Conservation (phyloP, 2,329 filamentous ascomycete species). For the Exophiala bonariae region DNA sequence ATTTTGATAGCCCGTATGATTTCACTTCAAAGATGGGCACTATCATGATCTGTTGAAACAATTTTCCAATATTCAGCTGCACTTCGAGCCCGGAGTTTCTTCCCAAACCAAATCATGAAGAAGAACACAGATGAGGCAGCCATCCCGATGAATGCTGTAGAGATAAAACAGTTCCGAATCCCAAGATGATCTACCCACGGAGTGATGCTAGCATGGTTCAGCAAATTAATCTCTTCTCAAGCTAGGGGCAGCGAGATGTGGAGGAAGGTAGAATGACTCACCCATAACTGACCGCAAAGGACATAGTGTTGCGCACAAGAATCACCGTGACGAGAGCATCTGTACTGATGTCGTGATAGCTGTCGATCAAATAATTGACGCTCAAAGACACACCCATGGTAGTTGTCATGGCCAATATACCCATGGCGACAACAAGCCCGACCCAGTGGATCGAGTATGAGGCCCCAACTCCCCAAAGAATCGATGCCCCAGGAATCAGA, state of each 20-base stretch:
- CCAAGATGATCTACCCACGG: conserved; percentile 46
- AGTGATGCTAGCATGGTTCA: conserved; percentile 38
- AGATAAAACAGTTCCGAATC: conserved; percentile 40
- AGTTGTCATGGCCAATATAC: conserved; percentile 46
- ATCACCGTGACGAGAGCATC: conserved; percentile 54
- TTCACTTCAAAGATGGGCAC: no score
- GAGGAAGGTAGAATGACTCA: conserved; percentile 18
- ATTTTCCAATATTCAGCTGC: conserved; percentile 40
- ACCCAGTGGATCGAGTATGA: conserved; percentile 51
- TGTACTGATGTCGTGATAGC: conserved; percentile 49
- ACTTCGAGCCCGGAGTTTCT: conserved; percentile 35
- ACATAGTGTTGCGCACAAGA: conserved; percentile 51
- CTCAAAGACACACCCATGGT: conserved; percentile 46
- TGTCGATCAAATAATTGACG: conserved; percentile 51
- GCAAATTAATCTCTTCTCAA: background rate
- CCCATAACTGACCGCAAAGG: conserved; percentile 52
- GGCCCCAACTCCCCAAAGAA: conserved; percentile 55
- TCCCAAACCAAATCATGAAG: conserved; percentile 41
- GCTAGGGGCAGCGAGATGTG: background rate
- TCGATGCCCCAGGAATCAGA: conserved; percentile 46
- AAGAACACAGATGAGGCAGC: conserved; percentile 39
- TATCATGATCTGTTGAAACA: conserved; percentile 22
- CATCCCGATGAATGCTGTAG: conserved; percentile 41
- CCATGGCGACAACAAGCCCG: conserved; percentile 51
- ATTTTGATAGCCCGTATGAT: no score